Percentiles rank a stretch among this genome's conserved stretches.
Conservation (phyloP, 73 alveolate genomes). For the Tetrahymena thermophila region DNA sequence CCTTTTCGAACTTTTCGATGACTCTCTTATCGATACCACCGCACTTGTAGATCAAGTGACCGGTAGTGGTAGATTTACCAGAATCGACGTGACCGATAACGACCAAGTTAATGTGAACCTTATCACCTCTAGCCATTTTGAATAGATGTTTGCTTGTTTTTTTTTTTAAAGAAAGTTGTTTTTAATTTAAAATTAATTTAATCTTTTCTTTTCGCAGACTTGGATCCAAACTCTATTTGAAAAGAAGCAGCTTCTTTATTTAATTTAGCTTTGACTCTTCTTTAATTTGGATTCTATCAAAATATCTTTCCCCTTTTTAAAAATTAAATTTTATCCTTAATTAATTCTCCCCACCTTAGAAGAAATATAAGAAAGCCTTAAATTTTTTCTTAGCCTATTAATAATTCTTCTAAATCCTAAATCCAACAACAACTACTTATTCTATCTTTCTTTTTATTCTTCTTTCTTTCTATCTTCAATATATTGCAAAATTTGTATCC, state of each 20-base stretch:
- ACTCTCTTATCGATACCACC: slow-evolving; percentile 94
- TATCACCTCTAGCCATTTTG: slow-evolving; percentile 44
- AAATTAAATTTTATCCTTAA: neutral
- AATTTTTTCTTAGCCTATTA: neutral
- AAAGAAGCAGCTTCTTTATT: neutral
- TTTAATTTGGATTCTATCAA: neutral
- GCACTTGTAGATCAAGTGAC: slow-evolving; percentile 88
- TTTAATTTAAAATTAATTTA: neutral
- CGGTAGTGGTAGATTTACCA: slow-evolving; percentile 94
- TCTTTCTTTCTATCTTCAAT: neutral
- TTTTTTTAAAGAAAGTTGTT: neutral
- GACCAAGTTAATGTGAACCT: slow-evolving; percentile 86
- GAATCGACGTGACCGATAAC: slow-evolving; percentile 95
- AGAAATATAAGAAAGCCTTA: neutral
- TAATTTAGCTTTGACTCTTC: neutral
- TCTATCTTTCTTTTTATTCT: neutral
- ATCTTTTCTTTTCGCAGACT: neutral
- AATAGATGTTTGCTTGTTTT: neutral
- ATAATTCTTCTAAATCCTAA: neutral
- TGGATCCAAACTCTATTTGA: neutral
- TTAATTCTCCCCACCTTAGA: slow-evolving; percentile 1
- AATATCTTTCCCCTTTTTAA: neutral
- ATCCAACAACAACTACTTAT: neutral
- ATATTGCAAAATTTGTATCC: neutral
- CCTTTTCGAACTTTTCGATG: slow-evolving; percentile 93